Percentiles rank a stretch among this genome's conserved stretches.
phyloP scores from a whole-genome alignment of 2,329 filamentous ascomycete species.

The Celoporthe dispersa region DNA sequence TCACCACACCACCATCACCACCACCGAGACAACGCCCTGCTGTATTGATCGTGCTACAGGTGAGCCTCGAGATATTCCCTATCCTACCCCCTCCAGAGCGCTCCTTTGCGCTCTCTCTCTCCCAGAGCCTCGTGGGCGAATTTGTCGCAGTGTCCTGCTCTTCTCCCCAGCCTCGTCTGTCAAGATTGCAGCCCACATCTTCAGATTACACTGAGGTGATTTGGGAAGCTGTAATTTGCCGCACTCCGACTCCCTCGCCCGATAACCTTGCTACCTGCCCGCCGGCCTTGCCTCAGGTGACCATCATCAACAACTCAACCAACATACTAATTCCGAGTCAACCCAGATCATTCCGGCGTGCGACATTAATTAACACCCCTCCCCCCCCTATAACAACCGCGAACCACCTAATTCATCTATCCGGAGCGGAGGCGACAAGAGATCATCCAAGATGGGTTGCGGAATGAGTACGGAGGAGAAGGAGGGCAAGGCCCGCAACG shows the following conservation, averaged over 20 bases:
- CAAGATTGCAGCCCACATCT: background rate
- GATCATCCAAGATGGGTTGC: slow-evolving; percentile 86
- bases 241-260: background rate
- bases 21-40: slow-evolving; percentile 16
- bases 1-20: slow-evolving; percentile 8
- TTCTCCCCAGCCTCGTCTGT: background rate
- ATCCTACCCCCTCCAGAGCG: background rate
- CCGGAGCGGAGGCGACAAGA: slow-evolving; percentile 29
- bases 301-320: background rate
- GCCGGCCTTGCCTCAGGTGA: background rate
- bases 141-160: background rate
- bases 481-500: slow-evolving; percentile 99
- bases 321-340: slow-evolving; percentile 10
- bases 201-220: slow-evolving; percentile 3
- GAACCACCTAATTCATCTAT: slow-evolving; percentile 4
- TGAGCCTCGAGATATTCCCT: slow-evolving; percentile 11
- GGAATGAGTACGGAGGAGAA: slow-evolving; percentile 99
- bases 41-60: slow-evolving; percentile 19
- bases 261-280: background rate
- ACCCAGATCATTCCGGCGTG: slow-evolving; percentile 3
- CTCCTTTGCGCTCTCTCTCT: background rate
- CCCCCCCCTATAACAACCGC: background rate
- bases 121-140: background rate
- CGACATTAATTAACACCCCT: slow-evolving; percentile 1
- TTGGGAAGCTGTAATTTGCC: slow-evolving; percentile 2